phyloP scores from a whole-genome alignment of 2,329 filamentous ascomycete genomes.

The Gyromitra esculenta region DNA sequence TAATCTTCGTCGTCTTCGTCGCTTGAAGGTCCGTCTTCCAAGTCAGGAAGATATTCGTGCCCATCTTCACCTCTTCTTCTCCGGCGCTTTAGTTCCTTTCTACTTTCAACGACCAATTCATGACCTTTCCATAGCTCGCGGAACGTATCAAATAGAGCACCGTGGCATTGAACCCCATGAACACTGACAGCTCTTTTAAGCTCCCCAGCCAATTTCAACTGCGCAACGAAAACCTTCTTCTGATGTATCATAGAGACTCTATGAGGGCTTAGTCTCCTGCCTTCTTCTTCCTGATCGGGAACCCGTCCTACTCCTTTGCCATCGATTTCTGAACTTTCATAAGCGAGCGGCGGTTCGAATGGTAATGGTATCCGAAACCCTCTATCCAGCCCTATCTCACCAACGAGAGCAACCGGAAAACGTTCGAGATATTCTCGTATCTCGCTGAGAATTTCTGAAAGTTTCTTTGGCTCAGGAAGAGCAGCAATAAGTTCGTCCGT shows the following conservation, averaged over 20 bases:
- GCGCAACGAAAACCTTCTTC: constrained; percentile 71
- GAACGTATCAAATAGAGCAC: constrained; percentile 73
- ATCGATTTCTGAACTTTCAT: constrained; percentile 9
- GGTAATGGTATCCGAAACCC: constrained; percentile 74
- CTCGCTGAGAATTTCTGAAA: constrained; percentile 69
- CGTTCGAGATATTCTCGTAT: constrained; percentile 67
- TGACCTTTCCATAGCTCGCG: constrained; percentile 75
- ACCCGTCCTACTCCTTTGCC: constrained; percentile 56
- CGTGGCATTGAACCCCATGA: constrained; percentile 80
- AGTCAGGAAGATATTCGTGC: constrained; percentile 54
- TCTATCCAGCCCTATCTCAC: constrained; percentile 81
- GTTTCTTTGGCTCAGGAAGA: constrained; percentile 70
- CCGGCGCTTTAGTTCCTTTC: constrained; percentile 65
- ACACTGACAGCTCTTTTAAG: constrained; percentile 73
- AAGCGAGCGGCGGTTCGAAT: constrained; percentile 13
- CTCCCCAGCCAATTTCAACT: constrained; percentile 76
- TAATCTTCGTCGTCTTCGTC: constrained; percentile 60
- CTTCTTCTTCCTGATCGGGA: constrained; percentile 72
- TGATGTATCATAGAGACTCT: constrained; percentile 76
- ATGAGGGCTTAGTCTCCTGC: constrained; percentile 73
- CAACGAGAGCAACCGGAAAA: constrained; percentile 74
- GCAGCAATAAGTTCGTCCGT: constrained; percentile 61
- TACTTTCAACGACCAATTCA: constrained; percentile 71
- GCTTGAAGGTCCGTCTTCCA: constrained; percentile 63
- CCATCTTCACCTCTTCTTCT: constrained; percentile 59